Evolutionary conservation across 208 protist genomes (phyloP).

Genomic region (Vickermania ingenoplastis): DNA sequence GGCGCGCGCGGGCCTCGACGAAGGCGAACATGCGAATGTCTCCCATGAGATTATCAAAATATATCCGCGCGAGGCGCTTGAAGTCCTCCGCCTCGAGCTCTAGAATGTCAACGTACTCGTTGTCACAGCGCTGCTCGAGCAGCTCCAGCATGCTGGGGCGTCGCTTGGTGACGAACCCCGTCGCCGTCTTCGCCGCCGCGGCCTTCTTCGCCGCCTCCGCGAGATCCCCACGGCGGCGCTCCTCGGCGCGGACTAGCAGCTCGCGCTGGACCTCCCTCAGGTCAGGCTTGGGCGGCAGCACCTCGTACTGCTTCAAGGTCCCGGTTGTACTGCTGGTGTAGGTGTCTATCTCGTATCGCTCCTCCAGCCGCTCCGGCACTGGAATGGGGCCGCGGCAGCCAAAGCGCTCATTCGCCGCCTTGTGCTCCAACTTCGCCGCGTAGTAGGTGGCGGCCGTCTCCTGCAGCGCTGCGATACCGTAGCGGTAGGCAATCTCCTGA

Average conservation of each 20-base stretch:
- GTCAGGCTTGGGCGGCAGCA: constrained; percentile 3
- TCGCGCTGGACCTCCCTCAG: constrained; percentile 18
- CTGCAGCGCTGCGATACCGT: constrained; percentile 18
- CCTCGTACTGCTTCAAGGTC: background rate
- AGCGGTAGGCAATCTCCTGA: constrained; percentile 34
- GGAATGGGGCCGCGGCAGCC: constrained; percentile 9
- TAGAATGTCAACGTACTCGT: constrained; percentile 21
- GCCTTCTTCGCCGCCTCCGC: background rate
- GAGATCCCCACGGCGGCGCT: background rate
- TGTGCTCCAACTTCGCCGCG: constrained; percentile 28
- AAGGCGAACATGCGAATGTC: constrained; percentile 13
- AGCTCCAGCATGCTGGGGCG: constrained; percentile 4
- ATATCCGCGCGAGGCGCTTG: constrained; percentile 10
- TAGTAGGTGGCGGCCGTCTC: constrained; percentile 15
- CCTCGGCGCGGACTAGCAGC: constrained; percentile 8
- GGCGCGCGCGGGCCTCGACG: constrained; percentile 28
- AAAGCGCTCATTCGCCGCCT: constrained; percentile 21
- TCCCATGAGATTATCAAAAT: constrained; percentile 14
- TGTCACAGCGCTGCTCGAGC: constrained; percentile 16
- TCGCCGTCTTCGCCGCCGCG: background rate
- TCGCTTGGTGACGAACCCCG: background rate
- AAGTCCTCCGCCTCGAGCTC: constrained; percentile 20
- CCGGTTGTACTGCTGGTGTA: constrained; percentile 19
- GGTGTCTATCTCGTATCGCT: constrained; percentile 8
- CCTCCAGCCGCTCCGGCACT: background rate